Base-by-base conservation (phyloP, 371 early-diverging fungal genomes). In the Neoconidiobolus thromboides region DNA sequence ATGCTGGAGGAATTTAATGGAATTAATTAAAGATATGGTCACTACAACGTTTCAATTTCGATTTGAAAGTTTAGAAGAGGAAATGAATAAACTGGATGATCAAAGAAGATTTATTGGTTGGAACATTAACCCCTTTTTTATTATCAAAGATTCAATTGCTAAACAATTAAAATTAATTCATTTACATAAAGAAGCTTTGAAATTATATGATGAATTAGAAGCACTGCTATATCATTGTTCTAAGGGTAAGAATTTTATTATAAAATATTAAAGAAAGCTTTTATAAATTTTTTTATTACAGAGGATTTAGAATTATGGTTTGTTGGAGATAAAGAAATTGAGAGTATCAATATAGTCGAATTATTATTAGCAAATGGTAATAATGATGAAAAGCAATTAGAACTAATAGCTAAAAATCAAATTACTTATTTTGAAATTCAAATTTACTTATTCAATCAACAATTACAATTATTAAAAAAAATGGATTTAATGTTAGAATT, bases 121-220 rank as follows among this genome's bases (percentile, higher is more conserved):
- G 95, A 96, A 96, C 68, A 94, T 89, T 65, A 92, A 91, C 71
- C 83, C 82, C 12, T 94, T 90, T 67, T 96, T 96, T 63, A 81
- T 93, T 43, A 64, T 90, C 57, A 96, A 57, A 64, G 93, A 95
- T 68, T 84, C 83, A 0, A 67, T 92, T 12, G 87, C 89, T 26
- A 76, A 77, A 51, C 80, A 87, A 4, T 91, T 80, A 71, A 88
- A 89, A 63, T 77, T 82, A 54, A 80, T 92, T 79, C 84, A 80
- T 37, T 65, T 90, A 50, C 75, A 76, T 51, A 89, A 87, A 55
- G 93, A 90, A 55, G 89, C 93, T 1, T 67, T 93, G 54, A 72
- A 84, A 26, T 86, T 88, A 60, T 93, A 93, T 60, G 96, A 96
- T 64, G 95, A 96, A 67, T 76, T 96, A 26, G 93, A 92, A 63